Base-by-base conservation (phyloP, 2,329 filamentous ascomycete species). In the Pseudopithomyces chartarum region DNA sequence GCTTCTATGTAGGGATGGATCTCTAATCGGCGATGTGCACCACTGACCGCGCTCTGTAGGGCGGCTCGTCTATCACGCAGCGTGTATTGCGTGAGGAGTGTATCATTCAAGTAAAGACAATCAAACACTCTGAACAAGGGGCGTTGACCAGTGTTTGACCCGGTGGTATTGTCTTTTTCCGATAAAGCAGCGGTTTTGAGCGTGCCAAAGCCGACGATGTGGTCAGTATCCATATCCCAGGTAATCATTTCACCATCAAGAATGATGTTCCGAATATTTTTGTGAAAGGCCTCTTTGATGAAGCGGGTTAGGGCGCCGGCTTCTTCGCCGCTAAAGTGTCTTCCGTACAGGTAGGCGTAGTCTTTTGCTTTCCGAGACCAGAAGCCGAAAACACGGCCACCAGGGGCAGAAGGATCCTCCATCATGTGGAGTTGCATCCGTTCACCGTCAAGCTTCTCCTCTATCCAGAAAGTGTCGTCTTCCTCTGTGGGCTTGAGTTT, bases 211-310 rank as follows among this genome's bases (percentile, higher is more conserved):
- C 90, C 87, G 15, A 96, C 89, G 51, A 95, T 90, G 54, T 90
- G 90, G 77, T 97, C 90, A 48, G 90, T 82, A 43, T 89, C 86
- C 58, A 92, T 90, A 70, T 98, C 92, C 95, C 95, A 99, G 0
- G 93, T 97, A 56, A 99, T 92, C 95, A 99, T 99, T 74, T 99
- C 95, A 10, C 95, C 95, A 67, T 99, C 95, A 0, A 99, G 82
- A 48, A 99, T 97, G 62, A 97, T 83, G 69, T 91, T 97, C 15
- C 88, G 83, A 0, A 98, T 92, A 1, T 88, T 87, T 0, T 86
- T 79, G 2, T 87, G 81, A 72, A 99, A 98, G 0, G 91, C 92
- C 39, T 86, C 82, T 51, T 86, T 86, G 19, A 98, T 80, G 71
- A 96, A 89, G 33, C 91, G 84, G 0, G 94, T 97, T 51, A 98